A percentile compares a stretch with the other conserved stretches of the same genome.
phyloP scores from a whole-genome alignment of 202 grass and related monocot genomes.

The Panicum hallii region DNA sequence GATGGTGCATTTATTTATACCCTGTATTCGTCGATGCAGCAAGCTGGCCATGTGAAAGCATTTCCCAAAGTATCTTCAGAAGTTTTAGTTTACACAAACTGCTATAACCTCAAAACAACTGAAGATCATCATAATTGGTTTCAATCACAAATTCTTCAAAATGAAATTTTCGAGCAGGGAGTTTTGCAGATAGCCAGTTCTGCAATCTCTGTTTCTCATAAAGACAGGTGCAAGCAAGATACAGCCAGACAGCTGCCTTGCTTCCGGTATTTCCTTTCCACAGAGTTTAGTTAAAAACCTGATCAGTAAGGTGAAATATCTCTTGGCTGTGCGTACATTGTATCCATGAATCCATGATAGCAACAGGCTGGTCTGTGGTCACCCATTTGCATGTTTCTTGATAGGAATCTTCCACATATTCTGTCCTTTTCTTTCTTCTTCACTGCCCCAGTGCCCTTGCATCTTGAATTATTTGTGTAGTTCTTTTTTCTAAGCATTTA shows the following conservation, averaged over 20 bases:
- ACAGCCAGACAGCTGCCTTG: background rate
- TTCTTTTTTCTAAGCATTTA: background rate
- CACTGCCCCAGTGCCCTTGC: background rate
- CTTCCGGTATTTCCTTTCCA: background rate
- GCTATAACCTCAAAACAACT: conserved; percentile 1
- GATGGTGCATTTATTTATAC: conserved; percentile 32
- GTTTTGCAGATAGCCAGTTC: conserved; percentile 1
- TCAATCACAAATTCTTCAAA: background rate
- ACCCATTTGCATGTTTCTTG: conserved; percentile 26
- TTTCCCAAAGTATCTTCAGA: background rate
- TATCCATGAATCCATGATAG: background rate
- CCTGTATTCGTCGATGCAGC: conserved; percentile 10
- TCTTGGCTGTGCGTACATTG: background rate
- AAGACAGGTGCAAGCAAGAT: background rate
- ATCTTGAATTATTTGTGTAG: background rate
- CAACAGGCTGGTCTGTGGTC: conserved; percentile 21
- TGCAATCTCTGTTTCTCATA: background rate
- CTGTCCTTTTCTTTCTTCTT: conserved; percentile 14
- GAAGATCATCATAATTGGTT: background rate
- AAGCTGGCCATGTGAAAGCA: conserved; percentile 40
- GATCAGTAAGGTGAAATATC: background rate
- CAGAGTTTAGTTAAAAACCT: background rate
- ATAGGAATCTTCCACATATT: conserved; percentile 17
- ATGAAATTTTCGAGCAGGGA: background rate
- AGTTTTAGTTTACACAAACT: background rate